A percentile compares a stretch with the other conserved stretches of the same genome.
These are phyloP conservation scores for Immersiella caudata DNA, from an alignment of 495 filamentous ascomycete genomes.

Conservation along the genomic window DNA sequence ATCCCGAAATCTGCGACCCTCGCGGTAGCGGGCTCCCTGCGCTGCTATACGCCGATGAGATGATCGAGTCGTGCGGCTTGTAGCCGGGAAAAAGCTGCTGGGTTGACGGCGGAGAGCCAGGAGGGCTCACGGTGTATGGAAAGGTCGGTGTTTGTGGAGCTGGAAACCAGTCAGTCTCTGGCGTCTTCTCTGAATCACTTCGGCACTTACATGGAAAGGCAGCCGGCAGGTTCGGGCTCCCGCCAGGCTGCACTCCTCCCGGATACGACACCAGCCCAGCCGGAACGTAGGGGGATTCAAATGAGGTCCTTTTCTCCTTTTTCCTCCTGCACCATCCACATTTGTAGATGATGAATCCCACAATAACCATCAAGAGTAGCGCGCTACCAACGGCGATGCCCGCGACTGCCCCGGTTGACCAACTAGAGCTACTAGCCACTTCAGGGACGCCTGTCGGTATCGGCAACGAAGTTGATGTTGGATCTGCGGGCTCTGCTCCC, in stretches of 20 bases:
- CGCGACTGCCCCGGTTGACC: slow-evolving; percentile 22
- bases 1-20: background rate
- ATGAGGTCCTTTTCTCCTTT: slow-evolving; percentile 17
- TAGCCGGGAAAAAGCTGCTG: background rate
- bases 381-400: slow-evolving; percentile 22
- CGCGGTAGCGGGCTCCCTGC: background rate
- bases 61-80: background rate
- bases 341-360: slow-evolving; percentile 17
- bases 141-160: background rate
- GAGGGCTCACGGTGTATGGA: background rate
- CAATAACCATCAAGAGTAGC: slow-evolving; percentile 3
- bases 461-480: background rate
- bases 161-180: background rate
- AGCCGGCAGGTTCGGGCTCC: background rate
- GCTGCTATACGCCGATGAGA: background rate
- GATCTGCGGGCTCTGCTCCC: background rate
- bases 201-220: background rate
- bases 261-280: background rate
- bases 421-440: background rate
- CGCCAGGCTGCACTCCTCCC: background rate
- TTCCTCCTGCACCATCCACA: slow-evolving; percentile 16
- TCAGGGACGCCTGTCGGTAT: background rate
- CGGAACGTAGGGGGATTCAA: background rate
- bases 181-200: background rate
- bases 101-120: background rate